Conservation (phyloP, 2,329 filamentous ascomycete genomes). For the Coleophoma crateriformis region DNA sequence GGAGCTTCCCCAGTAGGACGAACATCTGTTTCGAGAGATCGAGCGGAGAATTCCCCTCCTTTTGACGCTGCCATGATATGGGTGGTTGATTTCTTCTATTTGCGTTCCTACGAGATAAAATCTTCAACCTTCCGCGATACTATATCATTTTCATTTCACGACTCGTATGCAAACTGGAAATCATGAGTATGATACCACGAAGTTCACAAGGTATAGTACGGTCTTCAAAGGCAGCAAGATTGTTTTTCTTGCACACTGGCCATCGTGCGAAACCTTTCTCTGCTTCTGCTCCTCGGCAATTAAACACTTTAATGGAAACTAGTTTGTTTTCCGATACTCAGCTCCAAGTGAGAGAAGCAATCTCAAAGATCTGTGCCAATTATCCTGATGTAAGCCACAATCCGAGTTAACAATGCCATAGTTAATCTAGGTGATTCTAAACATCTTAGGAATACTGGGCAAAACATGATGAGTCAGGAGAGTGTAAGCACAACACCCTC, state of each 20-base stretch:
- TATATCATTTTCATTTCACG: too few species aligned
- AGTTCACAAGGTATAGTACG: too few species aligned
- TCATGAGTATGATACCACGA: too few species aligned
- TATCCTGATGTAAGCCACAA: conserved; percentile 51
- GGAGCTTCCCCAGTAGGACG: conserved; percentile 4
- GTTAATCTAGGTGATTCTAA: not conserved
- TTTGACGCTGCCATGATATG: not conserved
- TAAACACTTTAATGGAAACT: conserved; percentile 58
- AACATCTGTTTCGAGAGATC: conserved; percentile 7
- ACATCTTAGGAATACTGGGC: conserved; percentile 60
- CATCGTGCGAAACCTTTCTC: conserved; percentile 10
- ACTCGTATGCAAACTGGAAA: too few species aligned
- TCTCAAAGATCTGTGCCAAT: conserved; percentile 60
- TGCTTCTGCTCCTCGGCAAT: conserved; percentile 7
- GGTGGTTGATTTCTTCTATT: too few species aligned
- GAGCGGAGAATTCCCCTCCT: not conserved
- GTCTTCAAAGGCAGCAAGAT: too few species aligned
- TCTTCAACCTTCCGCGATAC: too few species aligned
- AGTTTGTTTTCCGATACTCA: conserved; percentile 70
- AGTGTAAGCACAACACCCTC: conserved; percentile 27
- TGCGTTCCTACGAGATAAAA: too few species aligned
- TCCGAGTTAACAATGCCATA: conserved; percentile 1
- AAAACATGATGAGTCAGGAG: conserved; percentile 62
- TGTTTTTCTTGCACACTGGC: too few species aligned
- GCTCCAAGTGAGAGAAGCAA: conserved; percentile 64